These are phyloP conservation scores for Solanum chilense DNA, from an alignment of 257 asterid species.

Conservation along the genomic window DNA sequence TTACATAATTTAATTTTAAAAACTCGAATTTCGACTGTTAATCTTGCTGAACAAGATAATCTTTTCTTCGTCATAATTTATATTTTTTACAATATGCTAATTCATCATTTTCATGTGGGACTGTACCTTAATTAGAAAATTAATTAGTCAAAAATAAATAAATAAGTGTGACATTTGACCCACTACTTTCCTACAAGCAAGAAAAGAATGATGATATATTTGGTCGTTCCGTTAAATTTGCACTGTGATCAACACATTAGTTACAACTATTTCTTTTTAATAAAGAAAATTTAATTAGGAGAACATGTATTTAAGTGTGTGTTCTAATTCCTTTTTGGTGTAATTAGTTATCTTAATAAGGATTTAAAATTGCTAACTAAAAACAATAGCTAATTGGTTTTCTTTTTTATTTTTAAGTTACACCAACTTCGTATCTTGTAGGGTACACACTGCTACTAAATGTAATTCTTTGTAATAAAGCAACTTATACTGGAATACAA, in stretches of 20 bases:
- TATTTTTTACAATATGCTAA: background rate
- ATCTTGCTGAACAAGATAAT: background rate
- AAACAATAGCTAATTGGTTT: background rate
- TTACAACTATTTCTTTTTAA: background rate
- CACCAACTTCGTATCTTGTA: conserved; percentile 31
- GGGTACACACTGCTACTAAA: background rate
- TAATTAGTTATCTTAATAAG: background rate
- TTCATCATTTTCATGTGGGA: background rate
- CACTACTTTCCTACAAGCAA: conserved; percentile 4
- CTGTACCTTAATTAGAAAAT: background rate
- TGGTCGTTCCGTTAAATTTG: background rate
- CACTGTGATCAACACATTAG: background rate
- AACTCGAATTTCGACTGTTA: background rate
- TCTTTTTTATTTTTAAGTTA: background rate
- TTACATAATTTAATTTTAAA: background rate
- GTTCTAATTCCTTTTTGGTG: background rate
- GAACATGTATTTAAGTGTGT: background rate
- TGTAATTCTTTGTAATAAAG: background rate
- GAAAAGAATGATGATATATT: background rate
- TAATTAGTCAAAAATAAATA: background rate
- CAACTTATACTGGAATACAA: background rate
- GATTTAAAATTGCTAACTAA: background rate
- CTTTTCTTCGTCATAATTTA: background rate
- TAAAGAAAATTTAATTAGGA: background rate
- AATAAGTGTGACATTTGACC: background rate